Evolutionary conservation across 2,329 filamentous ascomycete genomes (phyloP), one percentile per base, ranked within the genome.

Genomic region (Phoma sp.): DNA sequence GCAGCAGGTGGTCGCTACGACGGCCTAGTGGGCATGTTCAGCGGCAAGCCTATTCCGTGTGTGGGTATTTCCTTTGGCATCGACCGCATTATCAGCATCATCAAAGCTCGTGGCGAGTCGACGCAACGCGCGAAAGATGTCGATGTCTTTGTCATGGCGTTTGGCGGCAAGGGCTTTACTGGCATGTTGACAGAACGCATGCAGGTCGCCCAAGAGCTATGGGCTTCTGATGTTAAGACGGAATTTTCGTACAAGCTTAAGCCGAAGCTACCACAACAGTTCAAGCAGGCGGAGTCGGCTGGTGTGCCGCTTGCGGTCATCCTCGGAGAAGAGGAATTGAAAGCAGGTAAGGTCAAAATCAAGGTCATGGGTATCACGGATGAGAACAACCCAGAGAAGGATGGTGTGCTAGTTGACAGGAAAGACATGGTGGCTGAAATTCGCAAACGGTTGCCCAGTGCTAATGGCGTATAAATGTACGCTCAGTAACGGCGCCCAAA

Each of bases 141-240:
- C 2, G 93, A 98, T 70, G 92, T 93, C 38, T 97, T 87, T 76
- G 89, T 98, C 68, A 98, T 98, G 92, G 92, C 92, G 0, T 92
- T 97, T 69, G 93, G 92, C 68, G 90, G 91, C 47, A 93, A 93
- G 77, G 90, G 87, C 17, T 93, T 93, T 75, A 88, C 83, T 14
- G 92, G 91, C 38, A 81, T 96, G 60, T 78, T 96, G 48, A 86
- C 87, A 62, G 90, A 97, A 80, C 89, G 93, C 61, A 93, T 97
- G 86, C 80, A 86, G 21, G 84, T 98, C 30, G 88, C 88, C 54
- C 84, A 86, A 61, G 82, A 82, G 61, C 80, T 98, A 42, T 96
- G 93, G 92, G 87, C 92, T 64, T 91, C 89, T 7, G 92, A 91
- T 17, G 88, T 98, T 78, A 96, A 93, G 84, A 89, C 93, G 53